Conservation (phyloP, 2,329 filamentous ascomycete species). For the Reticulascus tulasneorum region DNA sequence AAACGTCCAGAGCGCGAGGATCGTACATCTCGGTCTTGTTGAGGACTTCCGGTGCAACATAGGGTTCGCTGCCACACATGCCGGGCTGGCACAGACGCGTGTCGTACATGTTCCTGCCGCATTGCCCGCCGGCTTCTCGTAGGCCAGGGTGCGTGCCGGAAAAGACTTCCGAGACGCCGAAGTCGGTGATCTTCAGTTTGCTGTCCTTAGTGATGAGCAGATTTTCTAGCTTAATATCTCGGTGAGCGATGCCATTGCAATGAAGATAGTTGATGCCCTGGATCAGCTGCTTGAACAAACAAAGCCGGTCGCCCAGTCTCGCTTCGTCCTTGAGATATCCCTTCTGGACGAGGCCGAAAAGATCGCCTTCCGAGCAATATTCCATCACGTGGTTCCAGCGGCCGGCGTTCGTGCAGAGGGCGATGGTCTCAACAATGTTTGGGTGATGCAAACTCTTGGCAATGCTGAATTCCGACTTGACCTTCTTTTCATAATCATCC, state of each 20-base stretch:
- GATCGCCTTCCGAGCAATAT: constrained; percentile 77
- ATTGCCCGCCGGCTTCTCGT: constrained; percentile 67
- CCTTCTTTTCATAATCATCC: constrained; percentile 79
- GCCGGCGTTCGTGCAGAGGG: constrained; percentile 68
- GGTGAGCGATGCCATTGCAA: constrained; percentile 78
- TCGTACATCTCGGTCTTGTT: constrained; percentile 63
- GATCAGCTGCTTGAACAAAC: constrained; percentile 85
- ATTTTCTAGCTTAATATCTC: constrained; percentile 89
- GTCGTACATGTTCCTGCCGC: constrained; percentile 68
- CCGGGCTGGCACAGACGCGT: constrained; percentile 71
- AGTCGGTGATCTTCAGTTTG: constrained; percentile 86
- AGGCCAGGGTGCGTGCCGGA: constrained; percentile 76
- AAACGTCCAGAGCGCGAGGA: constrained; percentile 77
- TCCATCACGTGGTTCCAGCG: constrained; percentile 94
- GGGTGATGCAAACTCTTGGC: constrained; percentile 81
- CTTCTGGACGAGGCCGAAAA: constrained; percentile 71
- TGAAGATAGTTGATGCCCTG: constrained; percentile 82
- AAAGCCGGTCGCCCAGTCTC: constrained; percentile 66
- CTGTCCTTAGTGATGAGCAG: constrained; percentile 74
- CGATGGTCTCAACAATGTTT: constrained; percentile 78
- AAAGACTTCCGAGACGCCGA: constrained; percentile 86
- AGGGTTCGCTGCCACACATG: constrained; percentile 80
- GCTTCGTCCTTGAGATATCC: constrained; percentile 63
- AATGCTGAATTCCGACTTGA: constrained; percentile 87
- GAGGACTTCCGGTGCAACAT: constrained; percentile 83